Evolutionary conservation across 495 filamentous ascomycete genomes (phyloP).

Genomic region (Terfezia boudieri): DNA sequence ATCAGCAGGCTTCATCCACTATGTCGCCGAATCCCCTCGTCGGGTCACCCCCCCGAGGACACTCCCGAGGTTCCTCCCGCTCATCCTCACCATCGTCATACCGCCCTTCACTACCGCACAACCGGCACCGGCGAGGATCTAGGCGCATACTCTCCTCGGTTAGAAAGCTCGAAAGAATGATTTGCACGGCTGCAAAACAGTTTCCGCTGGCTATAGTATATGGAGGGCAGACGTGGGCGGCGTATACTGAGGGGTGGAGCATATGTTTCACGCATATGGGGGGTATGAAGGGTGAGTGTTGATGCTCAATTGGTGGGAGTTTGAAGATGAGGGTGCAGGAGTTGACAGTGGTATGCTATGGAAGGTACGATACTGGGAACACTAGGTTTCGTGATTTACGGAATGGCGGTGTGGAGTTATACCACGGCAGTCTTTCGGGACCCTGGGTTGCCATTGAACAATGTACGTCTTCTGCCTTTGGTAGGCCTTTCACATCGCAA

Average conservation of each 20-base stretch:
- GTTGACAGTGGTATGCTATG: slow-evolving; percentile 3
- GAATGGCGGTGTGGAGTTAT: slow-evolving; percentile 68
- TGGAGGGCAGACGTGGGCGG: slow-evolving; percentile 67
- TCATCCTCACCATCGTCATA: neutral
- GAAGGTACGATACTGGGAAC: slow-evolving; percentile 26
- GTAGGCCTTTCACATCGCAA: slow-evolving; percentile 28
- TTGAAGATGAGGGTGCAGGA: neutral
- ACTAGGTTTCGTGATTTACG: slow-evolving; percentile 48
- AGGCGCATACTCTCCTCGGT: slow-evolving; percentile 9
- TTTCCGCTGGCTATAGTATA: slow-evolving; percentile 84
- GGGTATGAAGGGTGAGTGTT: slow-evolving; percentile 42
- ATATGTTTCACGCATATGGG: slow-evolving; percentile 35
- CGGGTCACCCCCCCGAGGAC: no score
- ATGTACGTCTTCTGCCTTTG: slow-evolving; percentile 27
- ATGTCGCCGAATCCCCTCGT: no score
- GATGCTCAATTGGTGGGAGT: neutral
- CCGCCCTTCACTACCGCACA: slow-evolving; percentile 10
- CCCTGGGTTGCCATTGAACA: slow-evolving; percentile 43
- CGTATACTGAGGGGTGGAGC: slow-evolving; percentile 63
- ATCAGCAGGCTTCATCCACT: no score
- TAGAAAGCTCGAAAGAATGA: slow-evolving; percentile 22
- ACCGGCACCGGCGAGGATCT: slow-evolving; percentile 2
- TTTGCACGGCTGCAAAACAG: slow-evolving; percentile 57
- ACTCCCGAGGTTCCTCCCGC: neutral
- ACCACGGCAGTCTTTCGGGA: slow-evolving; percentile 78